Percentiles rank a stretch among this genome's conserved stretches.
phyloP scores from a whole-genome alignment of 805 yeast genomes.

The Ascoidea asiatica region DNA sequence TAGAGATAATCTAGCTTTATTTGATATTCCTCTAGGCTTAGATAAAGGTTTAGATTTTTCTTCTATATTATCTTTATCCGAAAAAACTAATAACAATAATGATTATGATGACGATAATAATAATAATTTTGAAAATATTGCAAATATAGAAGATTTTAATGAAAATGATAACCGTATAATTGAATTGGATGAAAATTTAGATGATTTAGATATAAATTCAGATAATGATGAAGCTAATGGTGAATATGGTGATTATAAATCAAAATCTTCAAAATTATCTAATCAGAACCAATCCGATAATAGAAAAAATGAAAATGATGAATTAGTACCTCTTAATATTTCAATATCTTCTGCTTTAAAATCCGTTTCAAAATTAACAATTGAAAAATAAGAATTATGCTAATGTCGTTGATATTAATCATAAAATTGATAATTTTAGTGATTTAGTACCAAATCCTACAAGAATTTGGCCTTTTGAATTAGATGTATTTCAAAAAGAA shows the following conservation, averaged over 20 bases:
- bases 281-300: background rate
- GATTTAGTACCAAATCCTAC: conserved; percentile 92
- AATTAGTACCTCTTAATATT: conserved; percentile 34
- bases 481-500: conserved; percentile 92
- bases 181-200: conserved; percentile 6
- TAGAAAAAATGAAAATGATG: conserved; percentile 21
- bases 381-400: conserved; percentile 67
- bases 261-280: conserved; percentile 21
- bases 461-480: conserved; percentile 84
- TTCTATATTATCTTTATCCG: conserved; percentile 11
- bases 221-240: too few species aligned
- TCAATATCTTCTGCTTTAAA: conserved; percentile 29
- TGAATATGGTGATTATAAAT: too few species aligned
- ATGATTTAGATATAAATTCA: conserved; percentile 11
- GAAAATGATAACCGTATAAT: too few species aligned
- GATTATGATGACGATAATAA: too few species aligned
- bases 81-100: too few species aligned
- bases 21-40: conserved; percentile 75
- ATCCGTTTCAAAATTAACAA: conserved; percentile 10
- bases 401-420: conserved; percentile 81
- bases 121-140: too few species aligned
- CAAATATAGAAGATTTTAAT: too few species aligned
- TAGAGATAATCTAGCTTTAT: conserved; percentile 61
- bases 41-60: conserved; percentile 54
- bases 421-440: conserved; percentile 67